Conservation (phyloP, 2,329 filamentous ascomycete species). For the Tolypocladium amazonense region DNA sequence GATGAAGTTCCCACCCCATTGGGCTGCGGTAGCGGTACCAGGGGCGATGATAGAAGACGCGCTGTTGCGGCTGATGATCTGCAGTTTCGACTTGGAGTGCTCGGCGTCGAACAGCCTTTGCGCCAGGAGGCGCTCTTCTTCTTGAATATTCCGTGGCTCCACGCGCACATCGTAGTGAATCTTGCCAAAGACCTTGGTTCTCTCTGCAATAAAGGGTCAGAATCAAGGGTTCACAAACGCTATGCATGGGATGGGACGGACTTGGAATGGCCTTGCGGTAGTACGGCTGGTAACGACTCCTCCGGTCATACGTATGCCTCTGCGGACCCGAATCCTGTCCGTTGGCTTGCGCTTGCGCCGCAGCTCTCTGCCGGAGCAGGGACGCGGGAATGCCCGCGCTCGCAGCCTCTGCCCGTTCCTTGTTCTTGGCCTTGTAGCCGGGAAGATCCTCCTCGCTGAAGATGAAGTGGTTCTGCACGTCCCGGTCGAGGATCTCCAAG, state of each 20-base stretch:
- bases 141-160: constrained; percentile 60
- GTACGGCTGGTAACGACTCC: constrained; percentile 44
- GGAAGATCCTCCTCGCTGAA: constrained; percentile 92
- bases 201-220: constrained; percentile 43
- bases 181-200: constrained; percentile 63
- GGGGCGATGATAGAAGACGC: constrained; percentile 47
- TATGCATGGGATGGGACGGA: constrained; percentile 27
- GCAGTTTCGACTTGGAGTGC: constrained; percentile 36
- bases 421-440: constrained; percentile 33
- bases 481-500: constrained; percentile 51
- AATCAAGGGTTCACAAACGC: background rate
- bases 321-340: constrained; percentile 11
- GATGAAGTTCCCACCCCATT: constrained; percentile 39
- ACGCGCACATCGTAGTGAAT: constrained; percentile 69
- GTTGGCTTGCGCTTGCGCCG: constrained; percentile 4
- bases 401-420: constrained; percentile 42
- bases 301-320: constrained; percentile 34
- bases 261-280: constrained; percentile 66
- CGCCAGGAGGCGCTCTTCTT: constrained; percentile 54
- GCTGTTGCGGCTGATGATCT: constrained; percentile 38
- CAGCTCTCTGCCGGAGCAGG: constrained; percentile 32
- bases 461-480: constrained; percentile 77
- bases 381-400: constrained; percentile 49
- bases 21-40: constrained; percentile 27
- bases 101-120: constrained; percentile 42